Evolutionary conservation across 257 asterid species (phyloP).

Genomic region (Osmanthus fragrans): DNA sequence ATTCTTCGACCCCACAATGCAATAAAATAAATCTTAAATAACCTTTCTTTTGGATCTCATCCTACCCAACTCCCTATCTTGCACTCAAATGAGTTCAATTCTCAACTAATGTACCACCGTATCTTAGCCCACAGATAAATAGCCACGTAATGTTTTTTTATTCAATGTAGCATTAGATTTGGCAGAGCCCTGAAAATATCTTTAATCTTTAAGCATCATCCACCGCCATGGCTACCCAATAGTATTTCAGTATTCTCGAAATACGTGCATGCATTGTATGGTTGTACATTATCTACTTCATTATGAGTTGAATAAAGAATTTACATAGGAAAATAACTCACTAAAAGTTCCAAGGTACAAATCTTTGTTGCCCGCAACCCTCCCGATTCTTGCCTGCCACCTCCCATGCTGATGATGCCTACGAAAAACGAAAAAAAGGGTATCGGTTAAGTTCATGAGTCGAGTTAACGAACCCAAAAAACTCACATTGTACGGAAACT

Average conservation of each 20-base stretch:
- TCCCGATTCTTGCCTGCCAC: slow-evolving; percentile 85
- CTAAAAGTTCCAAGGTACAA: slow-evolving; percentile 91
- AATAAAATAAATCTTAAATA: not conserved
- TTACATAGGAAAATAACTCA: slow-evolving; percentile 32
- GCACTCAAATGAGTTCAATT: not conserved
- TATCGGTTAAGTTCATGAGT: not conserved
- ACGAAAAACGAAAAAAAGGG: not conserved
- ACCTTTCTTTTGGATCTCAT: not conserved
- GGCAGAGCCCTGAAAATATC: slow-evolving; percentile 4
- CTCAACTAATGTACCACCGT: slow-evolving; percentile 36
- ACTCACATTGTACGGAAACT: too few species aligned
- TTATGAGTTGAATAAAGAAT: not conserved
- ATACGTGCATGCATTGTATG: not conserved
- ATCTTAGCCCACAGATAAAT: slow-evolving; percentile 28
- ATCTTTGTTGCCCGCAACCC: slow-evolving; percentile 90
- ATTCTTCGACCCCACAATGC: not conserved
- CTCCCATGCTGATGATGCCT: slow-evolving; percentile 98
- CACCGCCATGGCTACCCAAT: slow-evolving; percentile 60
- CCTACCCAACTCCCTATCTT: not conserved
- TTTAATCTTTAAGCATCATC: slow-evolving; percentile 41
- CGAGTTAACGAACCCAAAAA: not conserved
- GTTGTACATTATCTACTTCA: not conserved
- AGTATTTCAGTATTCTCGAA: not conserved
- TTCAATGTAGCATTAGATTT: slow-evolving; percentile 6
- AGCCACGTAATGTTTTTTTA: slow-evolving; percentile 41